Conservation (phyloP, 2,329 filamentous ascomycete genomes). For the Ophiostoma piceae region DNA sequence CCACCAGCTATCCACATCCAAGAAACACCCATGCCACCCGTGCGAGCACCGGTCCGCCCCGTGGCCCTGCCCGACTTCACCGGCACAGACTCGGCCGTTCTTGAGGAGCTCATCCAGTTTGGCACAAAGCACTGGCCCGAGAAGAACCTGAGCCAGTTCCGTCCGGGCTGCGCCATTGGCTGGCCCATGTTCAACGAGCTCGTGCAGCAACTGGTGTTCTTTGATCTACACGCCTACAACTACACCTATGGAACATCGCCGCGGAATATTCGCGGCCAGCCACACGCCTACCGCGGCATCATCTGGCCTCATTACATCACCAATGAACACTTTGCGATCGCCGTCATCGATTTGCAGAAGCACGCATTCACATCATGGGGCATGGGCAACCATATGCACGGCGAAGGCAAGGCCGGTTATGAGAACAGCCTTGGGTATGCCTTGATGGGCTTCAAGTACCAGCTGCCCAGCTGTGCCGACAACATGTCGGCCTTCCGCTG, state of each 20-base stretch:
- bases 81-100: background rate
- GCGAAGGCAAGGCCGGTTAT: background rate
- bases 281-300: background rate
- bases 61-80: background rate
- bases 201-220: background rate
- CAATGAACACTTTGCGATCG: background rate
- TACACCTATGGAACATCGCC: background rate
- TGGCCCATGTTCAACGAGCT: conserved; percentile 6
- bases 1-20: background rate
- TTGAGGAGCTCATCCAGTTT: background rate
- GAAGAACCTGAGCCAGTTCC: conserved; percentile 8
- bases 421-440: background rate
- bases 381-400: background rate
- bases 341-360: background rate
- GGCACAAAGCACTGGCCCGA: conserved; percentile 10
- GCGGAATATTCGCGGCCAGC: background rate
- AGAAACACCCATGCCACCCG: background rate
- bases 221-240: background rate
- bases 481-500: background rate
- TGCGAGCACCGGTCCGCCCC: background rate
- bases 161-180: background rate
- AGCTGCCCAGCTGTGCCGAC: background rate
- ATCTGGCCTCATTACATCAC: background rate
- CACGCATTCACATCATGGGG: conserved; percentile 3
- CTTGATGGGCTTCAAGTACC: background rate